A percentile compares a stretch with the other conserved stretches of the same genome.
Conservation (phyloP, 1,139 yeast species). For the Nadsonia starkeyi-henricii region DNA sequence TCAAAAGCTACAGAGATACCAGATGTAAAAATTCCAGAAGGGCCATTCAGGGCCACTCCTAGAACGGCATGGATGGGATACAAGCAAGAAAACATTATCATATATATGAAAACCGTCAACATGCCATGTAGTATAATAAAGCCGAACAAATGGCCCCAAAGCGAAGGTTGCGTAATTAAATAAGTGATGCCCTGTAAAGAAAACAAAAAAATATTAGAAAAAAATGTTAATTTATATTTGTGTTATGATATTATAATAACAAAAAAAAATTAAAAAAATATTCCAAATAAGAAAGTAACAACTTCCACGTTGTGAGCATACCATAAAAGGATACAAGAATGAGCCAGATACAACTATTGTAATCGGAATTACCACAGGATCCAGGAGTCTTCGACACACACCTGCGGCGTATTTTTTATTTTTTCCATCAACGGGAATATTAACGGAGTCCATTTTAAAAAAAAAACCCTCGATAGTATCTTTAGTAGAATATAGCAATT, state of each 20-base stretch:
- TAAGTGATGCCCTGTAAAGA: constrained; percentile 37
- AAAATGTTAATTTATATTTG: no score
- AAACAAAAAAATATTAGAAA: constrained; percentile 10
- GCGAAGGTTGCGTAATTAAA: constrained; percentile 30
- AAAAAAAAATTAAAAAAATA: neutral
- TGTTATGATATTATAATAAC: no score
- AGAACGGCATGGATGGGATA: constrained; percentile 38
- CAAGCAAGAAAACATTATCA: constrained; percentile 27
- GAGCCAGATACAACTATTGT: constrained; percentile 19
- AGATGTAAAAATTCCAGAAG: constrained; percentile 40
- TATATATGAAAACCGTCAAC: constrained; percentile 31
- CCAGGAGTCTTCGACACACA: neutral
- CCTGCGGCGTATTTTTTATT: neutral
- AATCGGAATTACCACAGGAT: constrained; percentile 15
- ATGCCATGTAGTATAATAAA: constrained; percentile 39
- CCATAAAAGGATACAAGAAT: constrained; percentile 18
- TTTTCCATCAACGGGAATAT: no score
- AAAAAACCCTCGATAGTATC: no score
- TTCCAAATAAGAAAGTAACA: constrained; percentile 9
- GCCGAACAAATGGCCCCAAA: constrained; percentile 39
- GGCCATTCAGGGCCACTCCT: constrained; percentile 38
- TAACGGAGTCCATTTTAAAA: no score
- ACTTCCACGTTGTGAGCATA: neutral
- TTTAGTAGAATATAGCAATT: no score
- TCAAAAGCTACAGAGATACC: constrained; percentile 42